Evolutionary conservation across 1,284 basidiomycete genomes (phyloP).

Genomic region (Tilletia setariae): DNA sequence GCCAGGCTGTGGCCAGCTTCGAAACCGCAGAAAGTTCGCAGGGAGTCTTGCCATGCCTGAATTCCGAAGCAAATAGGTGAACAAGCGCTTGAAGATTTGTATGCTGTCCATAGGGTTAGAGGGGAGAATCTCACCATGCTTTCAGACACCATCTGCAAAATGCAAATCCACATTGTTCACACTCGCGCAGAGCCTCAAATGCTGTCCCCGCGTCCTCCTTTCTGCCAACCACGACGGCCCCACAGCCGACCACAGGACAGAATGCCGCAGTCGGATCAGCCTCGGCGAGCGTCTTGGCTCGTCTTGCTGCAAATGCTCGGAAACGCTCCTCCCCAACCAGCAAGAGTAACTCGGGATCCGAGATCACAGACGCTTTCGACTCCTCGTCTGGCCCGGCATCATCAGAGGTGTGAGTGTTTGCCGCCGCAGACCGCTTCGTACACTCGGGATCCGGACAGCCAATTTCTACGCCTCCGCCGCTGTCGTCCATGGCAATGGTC

Average conservation of each 20-base stretch:
- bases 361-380: constrained; percentile 19
- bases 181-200: constrained; percentile 34
- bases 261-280: constrained; percentile 34
- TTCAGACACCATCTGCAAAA: constrained; percentile 38
- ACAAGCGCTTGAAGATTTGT: constrained; percentile 9
- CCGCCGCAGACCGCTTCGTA: constrained; percentile 16
- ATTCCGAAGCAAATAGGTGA: neutral
- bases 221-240: constrained; percentile 27
- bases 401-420: neutral
- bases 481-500: constrained; percentile 28
- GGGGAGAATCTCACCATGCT: constrained; percentile 30
- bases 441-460: constrained; percentile 36
- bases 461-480: constrained; percentile 19
- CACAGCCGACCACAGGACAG: constrained; percentile 32
- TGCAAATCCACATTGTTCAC: constrained; percentile 29
- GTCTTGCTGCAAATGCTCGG: constrained; percentile 25
- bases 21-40: constrained; percentile 11
- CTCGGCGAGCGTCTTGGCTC: constrained; percentile 30
- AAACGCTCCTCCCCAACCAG: constrained; percentile 25
- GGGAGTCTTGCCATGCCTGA: constrained; percentile 10
- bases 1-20: constrained; percentile 8
- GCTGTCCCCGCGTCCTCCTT: constrained; percentile 32
- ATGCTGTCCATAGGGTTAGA: constrained; percentile 17
- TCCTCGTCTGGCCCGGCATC: neutral
- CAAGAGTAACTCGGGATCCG: constrained; percentile 22